A percentile compares a stretch with the other conserved stretches of the same genome.
phyloP scores from a whole-genome alignment of 768 basidiomycete genomes.

The Tubosaeta sp. region DNA sequence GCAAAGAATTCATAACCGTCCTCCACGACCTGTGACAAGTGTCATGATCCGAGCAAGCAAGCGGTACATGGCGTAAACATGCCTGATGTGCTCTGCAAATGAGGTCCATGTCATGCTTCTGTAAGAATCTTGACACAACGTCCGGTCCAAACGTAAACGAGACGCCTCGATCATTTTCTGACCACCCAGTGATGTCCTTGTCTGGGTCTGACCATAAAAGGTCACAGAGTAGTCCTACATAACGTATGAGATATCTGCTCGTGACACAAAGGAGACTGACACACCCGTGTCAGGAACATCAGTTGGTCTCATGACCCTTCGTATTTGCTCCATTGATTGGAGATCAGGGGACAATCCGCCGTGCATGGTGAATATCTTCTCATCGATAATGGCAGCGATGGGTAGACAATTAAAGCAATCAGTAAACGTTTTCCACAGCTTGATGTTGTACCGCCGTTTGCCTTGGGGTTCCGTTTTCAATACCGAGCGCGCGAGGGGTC shows the following conservation, averaged over 20 bases:
- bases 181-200: slow-evolving; percentile 99
- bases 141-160: slow-evolving; percentile 99
- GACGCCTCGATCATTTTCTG: slow-evolving; percentile 98
- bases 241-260: slow-evolving; percentile 3
- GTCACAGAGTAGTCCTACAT: slow-evolving; percentile 85
- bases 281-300: slow-evolving; percentile 97
- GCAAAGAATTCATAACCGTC: slow-evolving; percentile 99
- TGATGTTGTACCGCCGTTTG: slow-evolving; percentile 99
- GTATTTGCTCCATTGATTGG: slow-evolving; percentile 99
- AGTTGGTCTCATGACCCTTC: slow-evolving; percentile 97
- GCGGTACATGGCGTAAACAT: slow-evolving; percentile 27
- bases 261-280: slow-evolving; percentile 11
- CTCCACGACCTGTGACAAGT: slow-evolving; percentile 75
- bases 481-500: neutral
- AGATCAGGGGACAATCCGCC: slow-evolving; percentile 96
- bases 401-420: slow-evolving; percentile 99
- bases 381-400: slow-evolving; percentile 99
- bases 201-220: slow-evolving; percentile 99
- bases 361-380: slow-evolving; percentile 99
- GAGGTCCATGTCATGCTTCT: slow-evolving; percentile 99
- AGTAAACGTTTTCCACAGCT: slow-evolving; percentile 99
- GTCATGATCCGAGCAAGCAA: slow-evolving; percentile 2
- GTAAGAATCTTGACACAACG: slow-evolving; percentile 95
- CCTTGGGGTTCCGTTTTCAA: slow-evolving; percentile 46
- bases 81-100: slow-evolving; percentile 99